Evolutionary conservation across 2,329 filamentous ascomycete species (phyloP).

Genomic region (Botrytis pseudocinerea): DNA sequence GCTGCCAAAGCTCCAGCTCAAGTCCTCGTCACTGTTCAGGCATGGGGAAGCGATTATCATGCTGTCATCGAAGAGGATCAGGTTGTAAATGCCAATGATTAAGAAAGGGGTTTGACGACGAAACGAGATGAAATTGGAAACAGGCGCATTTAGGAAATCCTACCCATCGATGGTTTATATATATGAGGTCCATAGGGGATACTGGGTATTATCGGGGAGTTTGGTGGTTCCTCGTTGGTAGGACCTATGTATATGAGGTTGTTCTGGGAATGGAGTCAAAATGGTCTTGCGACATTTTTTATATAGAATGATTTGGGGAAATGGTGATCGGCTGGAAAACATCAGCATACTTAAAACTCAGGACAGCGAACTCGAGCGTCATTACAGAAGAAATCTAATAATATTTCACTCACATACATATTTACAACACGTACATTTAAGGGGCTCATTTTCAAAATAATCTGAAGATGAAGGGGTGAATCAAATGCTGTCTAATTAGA

Average conservation of each 20-base stretch:
- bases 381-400: background rate
- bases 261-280: background rate
- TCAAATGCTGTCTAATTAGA: background rate
- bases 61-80: slow-evolving; percentile 77
- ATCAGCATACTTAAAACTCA: background rate
- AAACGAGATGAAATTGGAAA: slow-evolving; percentile 1
- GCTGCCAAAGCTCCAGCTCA: slow-evolving; percentile 71
- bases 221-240: background rate
- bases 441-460: background rate
- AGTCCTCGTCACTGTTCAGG: slow-evolving; percentile 66
- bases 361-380: background rate
- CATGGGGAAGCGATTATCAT: slow-evolving; percentile 60
- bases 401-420: background rate
- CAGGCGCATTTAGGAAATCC: background rate
- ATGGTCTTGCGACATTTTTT: background rate
- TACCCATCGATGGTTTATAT: background rate
- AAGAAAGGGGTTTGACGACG: slow-evolving; percentile 18
- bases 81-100: slow-evolving; percentile 48
- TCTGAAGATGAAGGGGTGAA: background rate
- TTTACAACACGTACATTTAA: background rate
- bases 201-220: background rate
- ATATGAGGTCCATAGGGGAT: background rate
- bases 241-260: background rate
- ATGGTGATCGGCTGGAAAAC: background rate
- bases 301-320: background rate